phyloP scores from a whole-genome alignment of 2,329 filamentous ascomycete genomes.

The Penicillium psychrosexuale region DNA sequence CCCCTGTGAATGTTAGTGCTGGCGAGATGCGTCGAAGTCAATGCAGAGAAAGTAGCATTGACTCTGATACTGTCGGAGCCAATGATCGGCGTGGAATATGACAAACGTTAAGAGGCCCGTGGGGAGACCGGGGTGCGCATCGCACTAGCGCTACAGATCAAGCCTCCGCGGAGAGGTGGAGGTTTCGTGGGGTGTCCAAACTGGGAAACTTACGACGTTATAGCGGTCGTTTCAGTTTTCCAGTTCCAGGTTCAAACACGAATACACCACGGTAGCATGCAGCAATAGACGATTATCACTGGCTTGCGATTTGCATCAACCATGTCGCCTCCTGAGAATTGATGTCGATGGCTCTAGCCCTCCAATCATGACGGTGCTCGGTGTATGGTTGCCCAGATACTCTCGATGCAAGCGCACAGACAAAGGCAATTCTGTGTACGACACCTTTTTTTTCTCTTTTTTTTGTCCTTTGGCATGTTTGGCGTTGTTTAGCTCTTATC shows the following conservation, averaged over 20 bases:
- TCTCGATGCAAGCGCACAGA: constrained; percentile 14
- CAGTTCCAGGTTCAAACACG: not conserved
- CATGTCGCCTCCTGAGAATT: not conserved
- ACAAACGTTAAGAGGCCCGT: not conserved
- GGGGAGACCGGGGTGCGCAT: not conserved
- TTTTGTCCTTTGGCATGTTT: not conserved
- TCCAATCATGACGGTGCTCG: constrained; percentile 11
- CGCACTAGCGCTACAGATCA: not conserved
- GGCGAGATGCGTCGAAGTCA: not conserved
- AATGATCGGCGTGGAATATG: not conserved
- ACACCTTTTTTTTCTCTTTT: not conserved
- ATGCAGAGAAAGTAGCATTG: not conserved
- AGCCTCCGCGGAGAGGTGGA: not conserved
- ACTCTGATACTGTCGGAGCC: not conserved
- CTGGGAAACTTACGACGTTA: not conserved
- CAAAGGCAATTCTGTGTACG: constrained; percentile 7
- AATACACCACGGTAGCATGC: constrained; percentile 15
- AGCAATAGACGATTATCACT: constrained; percentile 11
- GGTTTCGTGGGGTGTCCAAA: not conserved
- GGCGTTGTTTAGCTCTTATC: not conserved
- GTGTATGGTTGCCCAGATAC: not conserved
- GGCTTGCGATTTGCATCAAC: constrained; percentile 1
- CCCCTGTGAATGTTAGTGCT: constrained; percentile 4
- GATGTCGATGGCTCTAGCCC: constrained; percentile 5
- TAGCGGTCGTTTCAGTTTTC: not conserved